phyloP scores from a whole-genome alignment of 2,329 filamentous ascomycete genomes.

The Aspergillus sp. region DNA sequence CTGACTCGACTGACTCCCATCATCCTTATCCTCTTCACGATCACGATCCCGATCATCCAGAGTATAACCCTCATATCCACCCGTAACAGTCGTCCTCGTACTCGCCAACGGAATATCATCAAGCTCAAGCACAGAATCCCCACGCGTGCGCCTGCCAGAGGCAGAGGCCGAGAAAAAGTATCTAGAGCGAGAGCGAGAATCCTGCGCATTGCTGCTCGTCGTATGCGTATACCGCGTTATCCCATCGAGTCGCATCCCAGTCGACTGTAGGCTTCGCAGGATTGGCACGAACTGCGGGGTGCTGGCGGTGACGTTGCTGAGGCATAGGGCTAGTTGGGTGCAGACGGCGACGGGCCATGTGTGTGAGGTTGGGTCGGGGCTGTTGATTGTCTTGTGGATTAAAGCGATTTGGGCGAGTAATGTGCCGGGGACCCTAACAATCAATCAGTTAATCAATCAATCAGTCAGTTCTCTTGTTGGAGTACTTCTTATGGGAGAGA shows the following conservation, averaged over 20 bases:
- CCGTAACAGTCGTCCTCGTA: not conserved
- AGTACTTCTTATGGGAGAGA: too few relatives aligned
- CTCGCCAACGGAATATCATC: not conserved
- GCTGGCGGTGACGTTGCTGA: conserved; percentile 26
- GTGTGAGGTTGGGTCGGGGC: conserved; percentile 19
- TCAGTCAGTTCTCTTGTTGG: too few relatives aligned
- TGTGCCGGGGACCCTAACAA: not conserved
- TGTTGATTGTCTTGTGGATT: not conserved
- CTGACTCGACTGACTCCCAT: conserved; percentile 20
- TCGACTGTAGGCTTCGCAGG: conserved; percentile 7
- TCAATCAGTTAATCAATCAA: too few relatives aligned
- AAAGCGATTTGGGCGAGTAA: not conserved
- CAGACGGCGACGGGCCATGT: conserved; percentile 21
- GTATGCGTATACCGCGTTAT: not conserved
- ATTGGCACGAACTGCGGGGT: conserved; percentile 23
- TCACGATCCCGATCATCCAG: not conserved
- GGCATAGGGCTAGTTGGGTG: conserved; percentile 19
- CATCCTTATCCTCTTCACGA: conserved; percentile 6
- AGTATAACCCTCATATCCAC: not conserved
- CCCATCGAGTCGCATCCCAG: not conserved
- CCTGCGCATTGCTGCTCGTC: too few relatives aligned
- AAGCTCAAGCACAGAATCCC: not conserved
- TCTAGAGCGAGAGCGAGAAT: not conserved
- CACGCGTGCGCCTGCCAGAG: not conserved
- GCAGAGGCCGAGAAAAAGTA: not conserved